Percentiles rank a stretch among this genome's conserved stretches.
These are phyloP conservation scores for Rhizopogon vulgaris DNA, from an alignment of 768 basidiomycete species.

Conservation along the genomic window DNA sequence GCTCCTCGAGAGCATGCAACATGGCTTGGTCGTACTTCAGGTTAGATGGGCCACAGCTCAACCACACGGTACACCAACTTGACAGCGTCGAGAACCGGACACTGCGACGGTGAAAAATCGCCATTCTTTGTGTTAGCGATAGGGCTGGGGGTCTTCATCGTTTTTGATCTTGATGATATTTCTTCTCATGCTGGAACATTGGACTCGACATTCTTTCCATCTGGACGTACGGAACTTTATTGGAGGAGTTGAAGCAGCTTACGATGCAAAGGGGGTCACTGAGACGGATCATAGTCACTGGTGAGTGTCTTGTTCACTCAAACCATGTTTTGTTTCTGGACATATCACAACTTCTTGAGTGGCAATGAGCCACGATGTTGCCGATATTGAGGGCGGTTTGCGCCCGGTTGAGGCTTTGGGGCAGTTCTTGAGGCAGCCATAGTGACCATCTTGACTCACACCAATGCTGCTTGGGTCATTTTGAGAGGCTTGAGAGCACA, in stretches of 20 bases:
- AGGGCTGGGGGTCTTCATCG: background rate
- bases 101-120: slow-evolving; percentile 3
- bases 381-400: background rate
- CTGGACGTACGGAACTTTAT: background rate
- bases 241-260: background rate
- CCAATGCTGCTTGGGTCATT: slow-evolving; percentile 1
- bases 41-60: background rate
- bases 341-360: background rate
- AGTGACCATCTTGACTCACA: slow-evolving; percentile 5
- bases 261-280: background rate
- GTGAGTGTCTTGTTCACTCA: slow-evolving; percentile 12
- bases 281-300: background rate
- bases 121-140: background rate
- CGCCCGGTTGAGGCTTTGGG: background rate
- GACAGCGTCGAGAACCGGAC: background rate
- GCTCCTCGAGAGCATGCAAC: background rate
- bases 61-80: background rate
- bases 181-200: background rate
- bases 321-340: background rate
- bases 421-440: background rate
- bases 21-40: background rate
- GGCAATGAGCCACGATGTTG: background rate
- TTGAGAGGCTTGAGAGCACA: slow-evolving; percentile 6
- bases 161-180: background rate
- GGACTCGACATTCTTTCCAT: background rate